phyloP scores from a whole-genome alignment of 805 yeast genomes.

The Millerago galiae region DNA sequence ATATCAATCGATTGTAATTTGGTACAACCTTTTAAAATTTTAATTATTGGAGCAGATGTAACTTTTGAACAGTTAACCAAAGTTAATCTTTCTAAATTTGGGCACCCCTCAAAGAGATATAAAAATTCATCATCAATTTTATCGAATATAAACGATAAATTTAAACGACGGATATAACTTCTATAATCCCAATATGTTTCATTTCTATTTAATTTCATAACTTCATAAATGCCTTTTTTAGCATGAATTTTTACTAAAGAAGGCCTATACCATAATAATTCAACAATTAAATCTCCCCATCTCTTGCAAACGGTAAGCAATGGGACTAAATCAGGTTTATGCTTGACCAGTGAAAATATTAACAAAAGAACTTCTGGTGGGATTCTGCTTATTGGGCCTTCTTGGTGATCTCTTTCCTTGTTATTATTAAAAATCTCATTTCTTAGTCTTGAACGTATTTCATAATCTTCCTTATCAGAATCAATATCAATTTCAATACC shows the following conservation, averaged over 20 bases:
- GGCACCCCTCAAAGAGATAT: constrained; percentile 56
- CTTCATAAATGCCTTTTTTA: constrained; percentile 45
- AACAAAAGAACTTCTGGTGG: constrained; percentile 57
- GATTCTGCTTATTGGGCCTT: constrained; percentile 25
- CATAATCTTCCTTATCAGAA: constrained; percentile 9
- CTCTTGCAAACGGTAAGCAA: constrained; percentile 69
- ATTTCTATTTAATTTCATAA: constrained; percentile 43
- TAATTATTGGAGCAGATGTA: constrained; percentile 52
- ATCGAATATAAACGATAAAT: constrained; percentile 67
- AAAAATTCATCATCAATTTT: constrained; percentile 61
- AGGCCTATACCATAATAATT: constrained; percentile 85
- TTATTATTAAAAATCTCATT: constrained; percentile 4
- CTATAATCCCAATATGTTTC: constrained; percentile 62
- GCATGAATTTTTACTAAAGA: constrained; percentile 46
- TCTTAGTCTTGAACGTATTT: constrained; percentile 8
- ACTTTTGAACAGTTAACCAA: constrained; percentile 72
- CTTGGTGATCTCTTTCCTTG: constrained; percentile 3
- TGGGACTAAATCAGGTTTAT: constrained; percentile 52
- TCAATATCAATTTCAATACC: constrained; percentile 13
- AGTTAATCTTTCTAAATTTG: constrained; percentile 77
- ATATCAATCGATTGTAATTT: constrained; percentile 80
- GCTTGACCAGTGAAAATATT: constrained; percentile 57
- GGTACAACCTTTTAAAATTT: constrained; percentile 56
- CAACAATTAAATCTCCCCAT: constrained; percentile 75
- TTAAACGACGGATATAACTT: constrained; percentile 68